Evolutionary conservation across 805 yeast species (phyloP).

Genomic region (Metschnikowia bowlesiae): DNA sequence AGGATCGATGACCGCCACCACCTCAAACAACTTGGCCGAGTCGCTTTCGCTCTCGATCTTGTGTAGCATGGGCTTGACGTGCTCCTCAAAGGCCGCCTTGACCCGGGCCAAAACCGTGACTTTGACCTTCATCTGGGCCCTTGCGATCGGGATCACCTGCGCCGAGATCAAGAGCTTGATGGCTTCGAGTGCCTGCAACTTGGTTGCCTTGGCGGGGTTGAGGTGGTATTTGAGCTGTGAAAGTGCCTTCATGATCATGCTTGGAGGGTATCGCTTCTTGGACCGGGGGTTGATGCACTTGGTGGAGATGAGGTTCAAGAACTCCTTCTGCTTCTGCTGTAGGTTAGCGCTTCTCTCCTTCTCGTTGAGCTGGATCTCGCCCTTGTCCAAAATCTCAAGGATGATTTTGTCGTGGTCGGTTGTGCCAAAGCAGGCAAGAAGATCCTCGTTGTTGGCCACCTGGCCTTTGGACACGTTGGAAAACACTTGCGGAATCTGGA

Average conservation of each 20-base stretch:
- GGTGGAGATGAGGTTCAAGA: constrained; percentile 76
- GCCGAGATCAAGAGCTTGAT: constrained; percentile 69
- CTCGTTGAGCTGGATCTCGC: constrained; percentile 92
- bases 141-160: constrained; percentile 86
- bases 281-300: constrained; percentile 89
- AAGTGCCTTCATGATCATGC: constrained; percentile 87
- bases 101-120: constrained; percentile 55
- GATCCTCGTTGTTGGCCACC: constrained; percentile 83
- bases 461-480: constrained; percentile 90
- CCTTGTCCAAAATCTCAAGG: constrained; percentile 77
- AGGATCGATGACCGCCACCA: constrained; percentile 75
- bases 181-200: constrained; percentile 88
- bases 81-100: constrained; percentile 31
- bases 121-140: constrained; percentile 89
- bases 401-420: constrained; percentile 73
- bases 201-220: constrained; percentile 68
- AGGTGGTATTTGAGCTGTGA: constrained; percentile 75
- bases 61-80: constrained; percentile 33
- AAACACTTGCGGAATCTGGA: constrained; percentile 94
- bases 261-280: constrained; percentile 87
- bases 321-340: constrained; percentile 73
- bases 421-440: constrained; percentile 67
- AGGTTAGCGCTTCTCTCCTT: constrained; percentile 80
- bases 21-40: constrained; percentile 41
- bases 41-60: constrained; percentile 35